Evolutionary conservation across 1,284 basidiomycete species (phyloP), one percentile per base, ranked within the genome.

Genomic region (Cystobasidiaceae sp.): DNA sequence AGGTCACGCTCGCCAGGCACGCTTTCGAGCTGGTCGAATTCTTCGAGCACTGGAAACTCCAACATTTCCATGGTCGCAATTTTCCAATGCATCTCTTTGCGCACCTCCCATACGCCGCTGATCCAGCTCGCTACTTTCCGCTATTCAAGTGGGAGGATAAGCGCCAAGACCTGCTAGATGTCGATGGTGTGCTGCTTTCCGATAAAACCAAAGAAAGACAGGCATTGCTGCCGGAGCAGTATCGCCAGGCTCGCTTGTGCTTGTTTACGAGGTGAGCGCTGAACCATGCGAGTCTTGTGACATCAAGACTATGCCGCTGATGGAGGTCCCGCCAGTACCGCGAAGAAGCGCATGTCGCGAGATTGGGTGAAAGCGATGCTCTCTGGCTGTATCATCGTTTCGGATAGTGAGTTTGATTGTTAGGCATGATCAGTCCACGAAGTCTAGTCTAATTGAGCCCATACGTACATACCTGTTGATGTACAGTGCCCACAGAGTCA

Each of bases 21-120:
- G 45, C 71, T 41, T 67, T 66, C 58, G 59, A 65, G 17, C 65
- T 71, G 59, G 50, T 70, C 67, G 46, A 68, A 66, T 43, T 69
- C 59, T 54, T 43, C 68, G 45, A 67, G 67, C 46, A 71, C 50
- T n/a, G 67, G 68, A 51, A 71, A 48, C 30, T 70, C 55, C 54
- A 70, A 62, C 21, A 28, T 11, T 19, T 39, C n/a, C 37, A 46
- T 43, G 44, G 52, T 3, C n/a, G n/a, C 2, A 33, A 9, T 1
- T 64, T 64, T 33, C 15, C 23, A 2, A 64, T 64, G 61, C 61
- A 64, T 21, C 28, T 64, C 9, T 64, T 64, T 33, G 61, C 34
- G 5, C 61, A 64, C 34, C 48, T 44, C 5, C 52, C 61, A 17
- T 64, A 28, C 27, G 46, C 48, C 9, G 61, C 51, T 5, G 25